These are phyloP conservation scores for Dothideomycetes sp. DNA, from an alignment of 2,329 filamentous ascomycete species.

Conservation along the genomic window DNA sequence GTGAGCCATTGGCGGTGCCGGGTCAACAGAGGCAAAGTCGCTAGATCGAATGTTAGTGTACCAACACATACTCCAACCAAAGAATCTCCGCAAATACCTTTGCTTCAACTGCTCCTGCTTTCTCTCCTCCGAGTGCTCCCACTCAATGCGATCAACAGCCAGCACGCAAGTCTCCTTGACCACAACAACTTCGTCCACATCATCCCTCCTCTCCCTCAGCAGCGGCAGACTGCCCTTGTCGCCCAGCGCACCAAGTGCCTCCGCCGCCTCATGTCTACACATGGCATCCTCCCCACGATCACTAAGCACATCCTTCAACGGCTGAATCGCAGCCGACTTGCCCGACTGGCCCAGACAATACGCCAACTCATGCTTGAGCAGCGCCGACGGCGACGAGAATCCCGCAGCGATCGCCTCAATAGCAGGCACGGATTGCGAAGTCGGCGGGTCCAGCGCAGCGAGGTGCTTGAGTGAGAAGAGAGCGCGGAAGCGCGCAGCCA, in stretches of 20 bases:
- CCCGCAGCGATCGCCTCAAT: slow-evolving; percentile 77
- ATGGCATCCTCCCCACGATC: slow-evolving; percentile 80
- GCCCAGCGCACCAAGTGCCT: slow-evolving; percentile 82
- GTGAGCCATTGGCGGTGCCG: slow-evolving; percentile 76
- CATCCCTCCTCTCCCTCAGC: slow-evolving; percentile 62
- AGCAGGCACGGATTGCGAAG: slow-evolving; percentile 48
- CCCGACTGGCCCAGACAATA: slow-evolving; percentile 92
- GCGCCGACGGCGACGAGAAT: slow-evolving; percentile 72
- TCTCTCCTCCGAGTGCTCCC: slow-evolving; percentile 68
- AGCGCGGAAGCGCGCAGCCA: slow-evolving; percentile 84
- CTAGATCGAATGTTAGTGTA: slow-evolving; percentile 39
- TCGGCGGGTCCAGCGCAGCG: slow-evolving; percentile 54
- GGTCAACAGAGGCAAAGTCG: slow-evolving; percentile 92
- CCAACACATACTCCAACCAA: neutral
- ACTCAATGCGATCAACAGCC: slow-evolving; percentile 84
- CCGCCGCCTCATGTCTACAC: slow-evolving; percentile 92
- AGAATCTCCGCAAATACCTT: slow-evolving; percentile 48
- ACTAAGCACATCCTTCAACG: slow-evolving; percentile 62
- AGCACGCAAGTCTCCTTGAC: slow-evolving; percentile 97
- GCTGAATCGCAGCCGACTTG: slow-evolving; percentile 62
- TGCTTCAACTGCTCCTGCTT: slow-evolving; percentile 67
- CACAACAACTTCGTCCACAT: slow-evolving; percentile 62
- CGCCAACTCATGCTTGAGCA: slow-evolving; percentile 92
- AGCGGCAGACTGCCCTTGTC: slow-evolving; percentile 63
- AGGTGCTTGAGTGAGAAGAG: slow-evolving; percentile 97